Conservation (phyloP, 2,329 filamentous ascomycete genomes). For the Blastomyces percursus region DNA sequence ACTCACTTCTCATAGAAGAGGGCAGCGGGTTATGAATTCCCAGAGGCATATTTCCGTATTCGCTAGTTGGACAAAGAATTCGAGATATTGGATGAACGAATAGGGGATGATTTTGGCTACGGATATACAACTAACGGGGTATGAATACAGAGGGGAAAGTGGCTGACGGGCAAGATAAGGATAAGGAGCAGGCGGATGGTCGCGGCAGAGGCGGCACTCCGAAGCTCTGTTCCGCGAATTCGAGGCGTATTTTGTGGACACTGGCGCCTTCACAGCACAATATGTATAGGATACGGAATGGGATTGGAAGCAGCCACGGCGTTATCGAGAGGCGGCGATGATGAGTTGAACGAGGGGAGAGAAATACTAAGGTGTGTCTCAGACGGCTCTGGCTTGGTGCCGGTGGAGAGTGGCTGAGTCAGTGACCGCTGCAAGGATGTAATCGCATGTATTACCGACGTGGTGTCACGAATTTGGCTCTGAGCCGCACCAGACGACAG, state of each 20-base stretch:
- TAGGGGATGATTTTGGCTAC: not conserved
- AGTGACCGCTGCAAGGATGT: not conserved
- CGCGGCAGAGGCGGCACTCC: not conserved
- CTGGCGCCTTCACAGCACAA: not conserved
- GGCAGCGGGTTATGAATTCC: slow-evolving; percentile 36
- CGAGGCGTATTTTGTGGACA: not conserved
- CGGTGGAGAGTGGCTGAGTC: not conserved
- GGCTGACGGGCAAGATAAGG: not conserved
- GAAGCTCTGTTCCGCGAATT: not conserved
- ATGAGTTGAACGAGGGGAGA: not conserved
- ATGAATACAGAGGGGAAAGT: not conserved
- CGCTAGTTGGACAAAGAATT: not conserved
- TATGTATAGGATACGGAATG: not conserved
- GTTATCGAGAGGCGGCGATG: not conserved
- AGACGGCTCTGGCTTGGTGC: not conserved
- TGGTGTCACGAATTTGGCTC: no score
- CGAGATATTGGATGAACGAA: not conserved
- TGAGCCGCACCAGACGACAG: no score
- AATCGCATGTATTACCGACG: not conserved
- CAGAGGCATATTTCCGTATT: slow-evolving; percentile 10
- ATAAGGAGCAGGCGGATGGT: not conserved
- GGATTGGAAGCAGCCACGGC: not conserved
- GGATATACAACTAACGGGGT: not conserved
- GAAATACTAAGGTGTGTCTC: not conserved
- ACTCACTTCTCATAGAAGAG: slow-evolving; percentile 39